phyloP scores from a whole-genome alignment of 306 rosid genomes.

The Luffa acutangula region DNA sequence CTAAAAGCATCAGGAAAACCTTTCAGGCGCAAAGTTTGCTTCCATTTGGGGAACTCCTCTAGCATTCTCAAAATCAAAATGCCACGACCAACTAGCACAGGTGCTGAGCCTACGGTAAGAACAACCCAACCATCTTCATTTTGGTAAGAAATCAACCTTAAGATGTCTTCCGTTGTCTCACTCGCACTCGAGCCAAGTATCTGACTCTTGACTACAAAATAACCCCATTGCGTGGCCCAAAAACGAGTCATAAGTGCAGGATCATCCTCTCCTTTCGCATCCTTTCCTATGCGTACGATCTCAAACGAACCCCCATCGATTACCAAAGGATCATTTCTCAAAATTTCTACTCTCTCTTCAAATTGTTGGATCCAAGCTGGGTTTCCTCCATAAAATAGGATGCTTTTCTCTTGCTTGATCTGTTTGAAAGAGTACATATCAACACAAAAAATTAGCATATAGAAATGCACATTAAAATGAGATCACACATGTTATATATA shows the following conservation, averaged over 20 bases:
- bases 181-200: background rate
- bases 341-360: constrained; percentile 3
- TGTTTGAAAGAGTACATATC: background rate
- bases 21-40: constrained; percentile 15
- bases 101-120: constrained; percentile 28
- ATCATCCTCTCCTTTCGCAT: constrained; percentile 21
- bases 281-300: constrained; percentile 20
- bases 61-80: constrained; percentile 20
- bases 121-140: constrained; percentile 46
- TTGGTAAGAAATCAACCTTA: constrained; percentile 42
- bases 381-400: constrained; percentile 45
- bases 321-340: background rate
- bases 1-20: constrained; percentile 13
- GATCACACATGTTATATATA: too few relatives aligned
- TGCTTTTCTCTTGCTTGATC: constrained; percentile 37
- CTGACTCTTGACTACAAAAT: constrained; percentile 4
- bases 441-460: background rate
- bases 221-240: constrained; percentile 25
- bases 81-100: constrained; percentile 29
- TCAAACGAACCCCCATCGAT: background rate
- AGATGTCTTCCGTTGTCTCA: constrained; percentile 27
- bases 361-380: background rate
- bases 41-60: constrained; percentile 38
- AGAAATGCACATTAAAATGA: background rate
- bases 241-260: constrained; percentile 19